phyloP scores from a whole-genome alignment of 148 eudicot species.

The Polygonum aviculare region DNA sequence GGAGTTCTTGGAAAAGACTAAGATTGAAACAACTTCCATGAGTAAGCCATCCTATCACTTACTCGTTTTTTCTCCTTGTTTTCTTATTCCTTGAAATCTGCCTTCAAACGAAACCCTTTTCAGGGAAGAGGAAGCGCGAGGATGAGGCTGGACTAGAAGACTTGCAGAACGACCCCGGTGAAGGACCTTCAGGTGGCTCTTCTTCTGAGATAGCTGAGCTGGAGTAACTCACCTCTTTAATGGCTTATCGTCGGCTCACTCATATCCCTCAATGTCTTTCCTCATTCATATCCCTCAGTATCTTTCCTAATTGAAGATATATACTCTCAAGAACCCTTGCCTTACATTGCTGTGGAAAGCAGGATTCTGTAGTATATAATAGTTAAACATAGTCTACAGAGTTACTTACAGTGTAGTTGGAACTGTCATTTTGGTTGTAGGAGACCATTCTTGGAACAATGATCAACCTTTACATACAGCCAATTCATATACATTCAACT shows the following conservation, averaged over 20 bases:
- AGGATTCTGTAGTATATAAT: neutral
- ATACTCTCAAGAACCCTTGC: neutral
- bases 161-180: neutral
- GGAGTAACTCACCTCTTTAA: neutral
- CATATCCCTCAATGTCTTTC: neutral
- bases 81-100: neutral
- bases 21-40: conserved; percentile 50
- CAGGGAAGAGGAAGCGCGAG: neutral
- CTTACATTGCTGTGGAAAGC: neutral
- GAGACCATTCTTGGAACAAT: neutral
- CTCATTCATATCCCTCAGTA: neutral
- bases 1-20: conserved; percentile 63
- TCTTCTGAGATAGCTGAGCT: neutral
- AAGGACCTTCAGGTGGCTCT: neutral
- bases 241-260: neutral
- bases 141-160: neutral
- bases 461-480: neutral
- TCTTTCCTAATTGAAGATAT: neutral
- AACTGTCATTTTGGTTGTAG: neutral
- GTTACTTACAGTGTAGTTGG: neutral
- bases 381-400: neutral
- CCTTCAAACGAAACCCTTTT: neutral
- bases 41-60: conserved; percentile 27
- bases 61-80: neutral
- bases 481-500: neutral